phyloP scores from a whole-genome alignment of 345 rosid species.

The Linum tenue region DNA sequence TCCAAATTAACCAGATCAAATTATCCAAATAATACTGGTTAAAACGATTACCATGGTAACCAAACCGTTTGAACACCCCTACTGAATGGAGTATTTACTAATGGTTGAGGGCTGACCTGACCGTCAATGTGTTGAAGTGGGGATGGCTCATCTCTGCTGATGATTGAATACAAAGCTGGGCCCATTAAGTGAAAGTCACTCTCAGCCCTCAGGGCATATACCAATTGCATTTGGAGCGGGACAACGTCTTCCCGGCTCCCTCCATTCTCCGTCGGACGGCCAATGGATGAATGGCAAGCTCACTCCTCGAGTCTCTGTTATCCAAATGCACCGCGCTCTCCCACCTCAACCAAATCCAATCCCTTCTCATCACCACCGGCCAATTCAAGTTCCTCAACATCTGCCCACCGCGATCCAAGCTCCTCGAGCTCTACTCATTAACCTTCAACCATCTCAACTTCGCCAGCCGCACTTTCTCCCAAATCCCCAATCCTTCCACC shows the following conservation, averaged over 20 bases:
- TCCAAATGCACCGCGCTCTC: slow-evolving; percentile 34
- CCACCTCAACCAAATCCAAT: slow-evolving; percentile 61
- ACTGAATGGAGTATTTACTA: too few species aligned
- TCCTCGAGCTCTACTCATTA: slow-evolving; percentile 67
- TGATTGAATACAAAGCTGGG: too few species aligned
- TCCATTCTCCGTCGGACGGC: background rate
- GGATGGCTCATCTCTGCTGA: too few species aligned
- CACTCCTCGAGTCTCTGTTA: slow-evolving; percentile 29
- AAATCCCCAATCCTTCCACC: slow-evolving; percentile 45
- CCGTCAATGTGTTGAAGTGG: too few species aligned
- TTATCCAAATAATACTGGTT: too few species aligned
- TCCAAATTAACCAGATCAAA: too few species aligned
- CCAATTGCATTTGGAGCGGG: too few species aligned
- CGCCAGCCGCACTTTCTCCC: slow-evolving; percentile 42
- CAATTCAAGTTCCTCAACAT: slow-evolving; percentile 29
- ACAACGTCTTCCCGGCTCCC: background rate
- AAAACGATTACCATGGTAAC: too few species aligned
- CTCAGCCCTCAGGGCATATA: too few species aligned
- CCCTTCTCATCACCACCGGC: slow-evolving; percentile 50
- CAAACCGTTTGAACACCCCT: too few species aligned
- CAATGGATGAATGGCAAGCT: slow-evolving; percentile 23
- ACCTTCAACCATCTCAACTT: slow-evolving; percentile 47
- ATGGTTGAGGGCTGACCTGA: too few species aligned
- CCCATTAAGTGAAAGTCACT: too few species aligned
- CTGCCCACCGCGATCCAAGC: slow-evolving; percentile 48